Percentiles rank a stretch among this genome's conserved stretches.
These are phyloP conservation scores for Fusarium sp. DNA, from an alignment of 2,329 filamentous ascomycete species.

Conservation along the genomic window DNA sequence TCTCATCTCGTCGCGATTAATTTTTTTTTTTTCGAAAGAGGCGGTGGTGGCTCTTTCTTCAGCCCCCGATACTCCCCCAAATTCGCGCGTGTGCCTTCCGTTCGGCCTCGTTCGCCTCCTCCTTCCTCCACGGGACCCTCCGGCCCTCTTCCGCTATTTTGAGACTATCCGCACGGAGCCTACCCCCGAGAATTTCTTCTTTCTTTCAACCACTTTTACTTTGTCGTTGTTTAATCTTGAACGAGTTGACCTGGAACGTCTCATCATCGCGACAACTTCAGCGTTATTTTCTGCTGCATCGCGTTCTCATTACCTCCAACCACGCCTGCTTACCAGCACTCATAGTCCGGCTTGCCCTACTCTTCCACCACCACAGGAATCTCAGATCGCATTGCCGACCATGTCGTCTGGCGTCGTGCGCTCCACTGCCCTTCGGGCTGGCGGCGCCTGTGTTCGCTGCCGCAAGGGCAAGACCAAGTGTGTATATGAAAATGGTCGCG, in stretches of 20 bases:
- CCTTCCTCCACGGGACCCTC: constrained; percentile 33
- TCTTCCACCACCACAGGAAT: constrained; percentile 1
- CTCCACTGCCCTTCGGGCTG: constrained; percentile 67
- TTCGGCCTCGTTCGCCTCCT: constrained; percentile 34
- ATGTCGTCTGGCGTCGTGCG: constrained; percentile 62
- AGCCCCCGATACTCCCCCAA: constrained; percentile 32
- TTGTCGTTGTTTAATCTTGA: constrained; percentile 13
- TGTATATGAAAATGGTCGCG: constrained; percentile 69
- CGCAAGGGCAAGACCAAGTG: constrained; percentile 72
- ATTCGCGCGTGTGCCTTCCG: constrained; percentile 36
- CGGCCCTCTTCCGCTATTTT: constrained; percentile 37
- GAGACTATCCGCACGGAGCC: constrained; percentile 25
- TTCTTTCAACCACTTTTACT: constrained; percentile 23
- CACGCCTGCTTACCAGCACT: constrained; percentile 11
- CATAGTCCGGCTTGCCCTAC: not conserved
- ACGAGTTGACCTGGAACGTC: constrained; percentile 11
- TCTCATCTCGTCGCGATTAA: not conserved
- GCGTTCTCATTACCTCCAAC: not conserved
- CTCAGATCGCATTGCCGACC: constrained; percentile 1
- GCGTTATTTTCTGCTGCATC: constrained; percentile 5
- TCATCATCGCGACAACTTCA: not conserved
- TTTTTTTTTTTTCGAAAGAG: constrained; percentile 4
- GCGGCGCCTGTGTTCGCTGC: constrained; percentile 69
- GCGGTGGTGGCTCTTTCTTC: constrained; percentile 21
- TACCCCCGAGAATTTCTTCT: constrained; percentile 32